A percentile compares a stretch with the other conserved stretches of the same genome.
These are phyloP conservation scores for Paradendryphiella salina DNA, from an alignment of 2,329 filamentous ascomycete species.

Conservation along the genomic window DNA sequence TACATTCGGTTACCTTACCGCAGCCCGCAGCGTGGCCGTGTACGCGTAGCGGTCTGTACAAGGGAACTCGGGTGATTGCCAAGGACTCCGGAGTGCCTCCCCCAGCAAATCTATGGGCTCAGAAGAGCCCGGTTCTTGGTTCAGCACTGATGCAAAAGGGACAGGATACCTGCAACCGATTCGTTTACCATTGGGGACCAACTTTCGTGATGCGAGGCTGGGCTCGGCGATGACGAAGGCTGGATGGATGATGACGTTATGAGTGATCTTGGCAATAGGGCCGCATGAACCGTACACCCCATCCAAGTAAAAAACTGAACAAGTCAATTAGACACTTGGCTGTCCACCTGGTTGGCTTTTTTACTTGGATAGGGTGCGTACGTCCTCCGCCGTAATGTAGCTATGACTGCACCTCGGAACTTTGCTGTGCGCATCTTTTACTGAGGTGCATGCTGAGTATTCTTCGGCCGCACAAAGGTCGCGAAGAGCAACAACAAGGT, in stretches of 20 bases:
- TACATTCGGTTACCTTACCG: no score
- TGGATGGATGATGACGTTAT: conserved; percentile 22
- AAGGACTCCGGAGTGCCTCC: conserved; percentile 6
- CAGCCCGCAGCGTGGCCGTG: background rate
- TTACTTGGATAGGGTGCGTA: background rate
- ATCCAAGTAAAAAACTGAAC: no score
- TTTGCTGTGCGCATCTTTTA: no score
- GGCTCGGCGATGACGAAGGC: conserved; percentile 14
- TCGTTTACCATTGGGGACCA: background rate
- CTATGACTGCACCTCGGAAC: no score
- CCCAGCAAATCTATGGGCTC: conserved; percentile 12
- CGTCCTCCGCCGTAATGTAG: no score
- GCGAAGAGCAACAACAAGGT: no score
- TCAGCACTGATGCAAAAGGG: conserved; percentile 6
- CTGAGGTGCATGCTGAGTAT: no score
- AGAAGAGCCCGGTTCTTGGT: conserved; percentile 7
- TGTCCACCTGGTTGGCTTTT: no score
- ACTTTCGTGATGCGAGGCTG: conserved; percentile 3
- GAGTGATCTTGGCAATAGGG: conserved; percentile 16
- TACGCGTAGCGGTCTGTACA: background rate
- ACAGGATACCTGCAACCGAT: background rate
- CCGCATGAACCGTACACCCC: background rate
- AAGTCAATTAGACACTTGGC: no score
- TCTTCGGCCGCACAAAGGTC: no score
- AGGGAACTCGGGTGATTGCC: conserved; percentile 1